These are phyloP conservation scores for Sclerotinia glacialis DNA, from an alignment of 2,329 filamentous ascomycete species.

Conservation along the genomic window DNA sequence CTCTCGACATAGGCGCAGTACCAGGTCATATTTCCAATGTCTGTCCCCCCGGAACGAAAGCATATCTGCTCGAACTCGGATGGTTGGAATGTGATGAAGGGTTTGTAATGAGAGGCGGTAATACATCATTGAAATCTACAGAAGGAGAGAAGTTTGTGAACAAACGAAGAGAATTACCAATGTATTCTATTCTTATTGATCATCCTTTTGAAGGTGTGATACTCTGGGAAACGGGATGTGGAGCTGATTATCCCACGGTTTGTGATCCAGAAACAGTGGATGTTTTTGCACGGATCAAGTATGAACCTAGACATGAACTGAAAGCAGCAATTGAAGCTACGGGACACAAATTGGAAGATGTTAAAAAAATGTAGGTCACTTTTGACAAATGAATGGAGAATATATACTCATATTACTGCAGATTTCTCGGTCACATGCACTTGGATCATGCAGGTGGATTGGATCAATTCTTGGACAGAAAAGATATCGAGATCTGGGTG, in stretches of 20 bases:
- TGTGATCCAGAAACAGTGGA: slow-evolving; percentile 42
- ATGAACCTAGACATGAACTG: slow-evolving; percentile 35
- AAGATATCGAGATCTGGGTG: slow-evolving; percentile 46
- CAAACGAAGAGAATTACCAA: slow-evolving; percentile 32
- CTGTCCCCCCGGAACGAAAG: slow-evolving; percentile 47
- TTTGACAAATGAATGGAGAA: not conserved
- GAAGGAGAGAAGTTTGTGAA: slow-evolving; percentile 30
- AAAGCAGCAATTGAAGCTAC: slow-evolving; percentile 40
- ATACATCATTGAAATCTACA: slow-evolving; percentile 31
- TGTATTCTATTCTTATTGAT: slow-evolving; percentile 35
- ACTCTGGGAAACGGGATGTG: slow-evolving; percentile 35
- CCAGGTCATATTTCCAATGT: slow-evolving; percentile 32
- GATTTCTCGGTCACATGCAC: slow-evolving; percentile 48
- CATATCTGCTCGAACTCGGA: slow-evolving; percentile 47
- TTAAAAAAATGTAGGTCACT: slow-evolving; percentile 42
- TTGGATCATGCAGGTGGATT: slow-evolving; percentile 49
- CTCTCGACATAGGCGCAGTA: slow-evolving; percentile 32
- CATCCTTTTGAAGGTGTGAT: slow-evolving; percentile 35
- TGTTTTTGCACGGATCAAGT: slow-evolving; percentile 41
- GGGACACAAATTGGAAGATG: slow-evolving; percentile 46
- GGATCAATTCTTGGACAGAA: slow-evolving; percentile 44
- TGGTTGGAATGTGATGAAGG: slow-evolving; percentile 48
- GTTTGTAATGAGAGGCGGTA: slow-evolving; percentile 39
- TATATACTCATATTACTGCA: slow-evolving; percentile 8
- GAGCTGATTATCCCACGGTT: slow-evolving; percentile 31